Base-by-base conservation (phyloP, 2,329 filamentous ascomycete species). In the Phialophora macrospora region DNA sequence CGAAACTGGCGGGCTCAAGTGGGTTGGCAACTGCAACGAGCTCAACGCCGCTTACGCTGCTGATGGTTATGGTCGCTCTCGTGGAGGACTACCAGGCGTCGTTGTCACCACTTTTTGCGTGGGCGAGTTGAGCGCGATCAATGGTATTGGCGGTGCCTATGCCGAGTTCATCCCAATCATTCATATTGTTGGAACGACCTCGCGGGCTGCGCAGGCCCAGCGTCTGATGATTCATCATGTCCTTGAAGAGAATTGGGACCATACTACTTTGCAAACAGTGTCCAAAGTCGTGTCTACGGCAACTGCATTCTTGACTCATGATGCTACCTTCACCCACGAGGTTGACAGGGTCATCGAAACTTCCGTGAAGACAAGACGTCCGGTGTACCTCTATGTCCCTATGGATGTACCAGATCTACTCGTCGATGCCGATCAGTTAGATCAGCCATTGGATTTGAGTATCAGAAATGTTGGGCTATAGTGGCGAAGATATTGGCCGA, bases 151-250 rank as follows among this genome's bases (percentile, higher is more conserved):
- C 68, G 76, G 77, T 64, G 76, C 82, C 9, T 88, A 88, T 73
- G 83, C 85, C 1, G 79, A 87, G 75, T 87, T 85, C 76, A 81
- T 83, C 7, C 78, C 79, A 55, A 80, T 85, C 6, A 85, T 90
- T 30, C 83, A 84, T 69, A 88, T 89, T 62, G 87, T 88, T 54
- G 83, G 83, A 9, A 80, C 80, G 30, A 82, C 83, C 1, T 80
- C 79, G 17, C 83, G 81, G 11, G 67, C 76, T 17, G 80, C 81
- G 9, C 82, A 84, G 71, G 77, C 76, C 64, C 75, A 78, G 68
- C 80, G 81, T 52, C 77, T 79, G 72, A 67, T 68, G 14, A 68
- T 74, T 20, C 73, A 75, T 56, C 73, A 75, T 60, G 74, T 72
- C 20, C 63, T 73, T 9, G 66, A 68, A 30, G 48, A 44, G 9